Conservation (phyloP, 768 basidiomycete genomes). For the Calocybe cyanea region DNA sequence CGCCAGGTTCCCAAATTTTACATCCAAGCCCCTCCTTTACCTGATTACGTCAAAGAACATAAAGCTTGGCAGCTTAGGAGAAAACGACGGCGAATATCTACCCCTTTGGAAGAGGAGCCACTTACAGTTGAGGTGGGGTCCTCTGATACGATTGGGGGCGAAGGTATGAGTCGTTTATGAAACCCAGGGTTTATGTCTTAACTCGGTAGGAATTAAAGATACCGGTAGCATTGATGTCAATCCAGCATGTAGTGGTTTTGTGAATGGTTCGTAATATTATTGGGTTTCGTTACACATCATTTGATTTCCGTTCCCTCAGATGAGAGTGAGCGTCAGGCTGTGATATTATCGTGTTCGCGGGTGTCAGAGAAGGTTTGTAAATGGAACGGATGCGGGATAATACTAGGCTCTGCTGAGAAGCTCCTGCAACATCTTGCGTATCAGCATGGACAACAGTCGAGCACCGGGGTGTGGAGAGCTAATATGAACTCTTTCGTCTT, state of each 20-base stretch:
- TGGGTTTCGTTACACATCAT: neutral
- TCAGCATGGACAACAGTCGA: slow-evolving; percentile 12
- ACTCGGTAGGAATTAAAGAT: slow-evolving; percentile 14
- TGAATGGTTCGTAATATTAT: slow-evolving; percentile 13
- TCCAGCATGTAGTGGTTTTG: slow-evolving; percentile 11
- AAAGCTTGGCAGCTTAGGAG: slow-evolving; percentile 7
- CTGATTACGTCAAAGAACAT: slow-evolving; percentile 22
- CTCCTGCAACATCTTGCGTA: slow-evolving; percentile 45
- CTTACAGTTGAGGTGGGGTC: neutral
- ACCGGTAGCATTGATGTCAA: slow-evolving; percentile 13
- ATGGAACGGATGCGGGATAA: slow-evolving; percentile 55
- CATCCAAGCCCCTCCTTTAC: slow-evolving; percentile 30
- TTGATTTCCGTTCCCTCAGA: slow-evolving; percentile 1
- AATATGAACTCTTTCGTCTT: neutral
- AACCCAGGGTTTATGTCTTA: slow-evolving; percentile 8
- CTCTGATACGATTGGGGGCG: slow-evolving; percentile 9
- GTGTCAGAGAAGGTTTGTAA: slow-evolving; percentile 46
- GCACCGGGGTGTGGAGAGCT: slow-evolving; percentile 5
- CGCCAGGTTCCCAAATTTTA: slow-evolving; percentile 12
- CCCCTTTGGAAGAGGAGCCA: neutral
- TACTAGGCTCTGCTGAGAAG: slow-evolving; percentile 50
- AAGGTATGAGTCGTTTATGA: slow-evolving; percentile 19
- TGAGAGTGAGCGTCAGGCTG: slow-evolving; percentile 34
- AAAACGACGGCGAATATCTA: slow-evolving; percentile 4
- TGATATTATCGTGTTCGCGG: slow-evolving; percentile 45